Conservation (phyloP, 768 basidiomycete genomes). For the Asterophora lycoperdoides region DNA sequence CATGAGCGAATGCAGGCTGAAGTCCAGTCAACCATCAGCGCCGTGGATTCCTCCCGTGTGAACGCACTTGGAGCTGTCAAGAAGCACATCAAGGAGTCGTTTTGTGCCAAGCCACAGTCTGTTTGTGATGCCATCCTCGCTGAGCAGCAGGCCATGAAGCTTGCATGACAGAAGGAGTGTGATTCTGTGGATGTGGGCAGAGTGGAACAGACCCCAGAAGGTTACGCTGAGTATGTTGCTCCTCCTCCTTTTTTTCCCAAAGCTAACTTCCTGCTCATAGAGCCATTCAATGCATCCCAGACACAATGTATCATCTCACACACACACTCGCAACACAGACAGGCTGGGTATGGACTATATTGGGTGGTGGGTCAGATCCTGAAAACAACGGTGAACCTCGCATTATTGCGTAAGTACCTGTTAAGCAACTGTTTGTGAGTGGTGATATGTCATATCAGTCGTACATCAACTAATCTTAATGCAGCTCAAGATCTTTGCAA, state of each 20-base stretch:
- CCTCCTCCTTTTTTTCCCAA: no score
- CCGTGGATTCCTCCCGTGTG: background rate
- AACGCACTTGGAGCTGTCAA: background rate
- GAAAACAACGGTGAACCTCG: background rate
- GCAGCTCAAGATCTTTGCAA: no score
- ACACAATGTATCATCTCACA: background rate
- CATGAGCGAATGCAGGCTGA: background rate
- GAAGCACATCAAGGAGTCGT: background rate
- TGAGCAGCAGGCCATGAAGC: no score
- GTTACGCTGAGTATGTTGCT: background rate
- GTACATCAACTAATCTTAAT: background rate
- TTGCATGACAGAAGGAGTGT: no score
- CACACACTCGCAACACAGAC: background rate
- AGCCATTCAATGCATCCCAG: background rate
- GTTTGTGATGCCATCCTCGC: background rate
- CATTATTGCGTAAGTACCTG: background rate
- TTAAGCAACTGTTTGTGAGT: background rate
- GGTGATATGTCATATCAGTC: background rate
- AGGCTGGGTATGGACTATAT: background rate
- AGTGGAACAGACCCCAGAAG: background rate
- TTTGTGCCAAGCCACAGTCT: background rate
- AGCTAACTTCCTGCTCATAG: no score
- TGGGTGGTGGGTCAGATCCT: conserved; percentile 1
- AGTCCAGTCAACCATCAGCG: background rate
- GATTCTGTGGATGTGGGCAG: no score